Conservation (phyloP, 306 rosid genomes). For the Alnus glutinosa region DNA sequence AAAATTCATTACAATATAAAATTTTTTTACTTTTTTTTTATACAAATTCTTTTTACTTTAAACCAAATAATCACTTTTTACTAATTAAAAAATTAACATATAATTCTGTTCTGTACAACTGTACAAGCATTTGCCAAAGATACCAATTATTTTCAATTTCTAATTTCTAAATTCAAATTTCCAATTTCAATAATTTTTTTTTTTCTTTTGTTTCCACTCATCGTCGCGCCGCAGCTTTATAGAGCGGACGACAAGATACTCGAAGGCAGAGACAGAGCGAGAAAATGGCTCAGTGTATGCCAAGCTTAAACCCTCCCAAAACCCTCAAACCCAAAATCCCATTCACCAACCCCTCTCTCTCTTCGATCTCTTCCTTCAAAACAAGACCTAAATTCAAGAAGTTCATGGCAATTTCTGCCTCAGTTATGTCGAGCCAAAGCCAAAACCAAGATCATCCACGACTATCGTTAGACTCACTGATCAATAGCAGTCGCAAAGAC, state of each 20-base stretch:
- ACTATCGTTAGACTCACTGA: conserved; percentile 47
- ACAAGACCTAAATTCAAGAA: conserved; percentile 29
- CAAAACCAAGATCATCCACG: conserved; percentile 30
- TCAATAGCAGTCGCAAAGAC: conserved; percentile 46
- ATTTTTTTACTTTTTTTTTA: too few relatives aligned
- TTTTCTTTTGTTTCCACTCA: background rate
- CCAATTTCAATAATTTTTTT: background rate
- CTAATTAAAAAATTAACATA: too few relatives aligned
- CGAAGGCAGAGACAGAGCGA: too few relatives aligned
- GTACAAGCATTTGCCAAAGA: too few relatives aligned
- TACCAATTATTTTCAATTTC: background rate
- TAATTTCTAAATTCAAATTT: background rate
- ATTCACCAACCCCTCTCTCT: conserved; percentile 6
- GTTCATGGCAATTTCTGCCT: conserved; percentile 35
- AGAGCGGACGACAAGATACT: too few relatives aligned
- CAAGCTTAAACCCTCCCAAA: conserved; percentile 65
- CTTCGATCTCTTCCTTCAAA: conserved; percentile 9
- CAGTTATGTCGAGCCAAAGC: conserved; percentile 38
- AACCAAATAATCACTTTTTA: too few relatives aligned
- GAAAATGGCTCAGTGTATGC: conserved; percentile 36
- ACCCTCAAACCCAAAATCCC: conserved; percentile 39
- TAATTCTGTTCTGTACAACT: too few relatives aligned
- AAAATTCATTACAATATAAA: too few relatives aligned
- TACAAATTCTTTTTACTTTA: too few relatives aligned
- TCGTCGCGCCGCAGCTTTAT: conserved; percentile 52